A percentile compares a stretch with the other conserved stretches of the same genome.
Conservation (phyloP, 2,329 filamentous ascomycete species). For the Cladophialophora yegresii region DNA sequence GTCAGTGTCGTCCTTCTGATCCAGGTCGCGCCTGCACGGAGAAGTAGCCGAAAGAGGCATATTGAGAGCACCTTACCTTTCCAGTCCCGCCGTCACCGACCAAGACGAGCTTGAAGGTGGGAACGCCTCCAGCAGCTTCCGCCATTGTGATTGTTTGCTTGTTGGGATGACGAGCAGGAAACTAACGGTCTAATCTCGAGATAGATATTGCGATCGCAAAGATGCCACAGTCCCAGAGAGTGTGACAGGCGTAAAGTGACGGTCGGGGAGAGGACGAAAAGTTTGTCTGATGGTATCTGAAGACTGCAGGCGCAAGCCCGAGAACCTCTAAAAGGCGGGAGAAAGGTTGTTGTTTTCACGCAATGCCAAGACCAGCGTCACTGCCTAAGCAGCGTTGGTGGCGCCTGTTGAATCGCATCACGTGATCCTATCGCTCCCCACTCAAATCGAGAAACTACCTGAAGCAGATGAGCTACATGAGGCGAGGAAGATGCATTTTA, state of each 20-base stretch:
- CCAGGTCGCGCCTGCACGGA: neutral
- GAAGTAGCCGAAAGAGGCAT: neutral
- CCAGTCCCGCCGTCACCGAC: conserved; percentile 99
- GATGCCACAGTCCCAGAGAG: conserved; percentile 10
- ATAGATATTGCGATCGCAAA: conserved; percentile 37
- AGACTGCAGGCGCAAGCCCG: conserved; percentile 17
- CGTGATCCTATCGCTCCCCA: neutral
- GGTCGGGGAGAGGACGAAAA: conserved; percentile 6
- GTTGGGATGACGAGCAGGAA: conserved; percentile 33
- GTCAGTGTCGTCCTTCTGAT: conserved; percentile 15
- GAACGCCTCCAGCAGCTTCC: conserved; percentile 54
- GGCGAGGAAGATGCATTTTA: neutral
- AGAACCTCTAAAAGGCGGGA: conserved; percentile 9
- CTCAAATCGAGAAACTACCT: neutral
- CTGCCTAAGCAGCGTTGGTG: conserved; percentile 4
- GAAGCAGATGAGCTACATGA: neutral
- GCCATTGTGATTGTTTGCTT: conserved; percentile 59
- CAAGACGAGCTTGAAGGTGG: conserved; percentile 99
- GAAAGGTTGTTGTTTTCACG: conserved; percentile 23
- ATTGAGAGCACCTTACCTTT: conserved; percentile 65
- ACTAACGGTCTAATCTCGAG: conserved; percentile 29
- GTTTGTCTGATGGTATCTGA: conserved; percentile 14
- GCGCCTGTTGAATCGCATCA: conserved; percentile 2
- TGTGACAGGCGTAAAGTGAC: conserved; percentile 1
- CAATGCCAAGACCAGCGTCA: conserved; percentile 10